Percentiles rank a stretch among this genome's conserved stretches.
Conservation (phyloP, 2,329 filamentous ascomycete genomes). For the Aspergillus sp. region DNA sequence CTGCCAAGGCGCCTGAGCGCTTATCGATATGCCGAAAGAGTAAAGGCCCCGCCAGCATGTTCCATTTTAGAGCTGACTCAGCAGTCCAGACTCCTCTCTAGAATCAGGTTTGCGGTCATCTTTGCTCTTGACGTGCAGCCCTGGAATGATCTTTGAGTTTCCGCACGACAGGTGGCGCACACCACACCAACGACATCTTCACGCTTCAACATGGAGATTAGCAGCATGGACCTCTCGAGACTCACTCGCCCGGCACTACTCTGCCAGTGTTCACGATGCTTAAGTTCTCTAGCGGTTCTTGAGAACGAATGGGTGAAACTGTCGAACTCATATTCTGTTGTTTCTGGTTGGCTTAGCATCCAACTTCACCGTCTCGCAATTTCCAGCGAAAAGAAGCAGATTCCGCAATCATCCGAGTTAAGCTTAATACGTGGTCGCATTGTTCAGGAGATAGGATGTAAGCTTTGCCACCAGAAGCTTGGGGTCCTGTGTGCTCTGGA, state of each 20-base stretch:
- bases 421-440: conserved; percentile 35
- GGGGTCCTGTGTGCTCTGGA: conserved; percentile 36
- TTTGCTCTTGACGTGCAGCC: conserved; percentile 8
- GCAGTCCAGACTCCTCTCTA: conserved; percentile 24
- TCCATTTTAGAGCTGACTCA: conserved; percentile 29
- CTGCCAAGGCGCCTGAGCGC: conserved; percentile 5
- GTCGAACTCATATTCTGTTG: conserved; percentile 38
- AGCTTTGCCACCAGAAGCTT: conserved; percentile 40
- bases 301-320: conserved; percentile 44
- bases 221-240: conserved; percentile 36
- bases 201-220: conserved; percentile 4
- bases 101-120: conserved; percentile 19
- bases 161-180: conserved; percentile 13
- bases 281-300: conserved; percentile 41
- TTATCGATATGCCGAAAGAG: conserved; percentile 23
- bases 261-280: conserved; percentile 39
- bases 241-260: conserved; percentile 40
- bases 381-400: conserved; percentile 36
- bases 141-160: background rate
- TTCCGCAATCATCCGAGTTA: conserved; percentile 38
- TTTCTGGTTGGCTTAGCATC: conserved; percentile 39
- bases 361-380: conserved; percentile 39
- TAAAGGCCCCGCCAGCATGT: conserved; percentile 21
- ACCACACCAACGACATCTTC: conserved; percentile 3
- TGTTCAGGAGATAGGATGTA: conserved; percentile 38